These are phyloP conservation scores for Pulveroboletus sp. DNA, from an alignment of 768 basidiomycete species.

Conservation along the genomic window DNA sequence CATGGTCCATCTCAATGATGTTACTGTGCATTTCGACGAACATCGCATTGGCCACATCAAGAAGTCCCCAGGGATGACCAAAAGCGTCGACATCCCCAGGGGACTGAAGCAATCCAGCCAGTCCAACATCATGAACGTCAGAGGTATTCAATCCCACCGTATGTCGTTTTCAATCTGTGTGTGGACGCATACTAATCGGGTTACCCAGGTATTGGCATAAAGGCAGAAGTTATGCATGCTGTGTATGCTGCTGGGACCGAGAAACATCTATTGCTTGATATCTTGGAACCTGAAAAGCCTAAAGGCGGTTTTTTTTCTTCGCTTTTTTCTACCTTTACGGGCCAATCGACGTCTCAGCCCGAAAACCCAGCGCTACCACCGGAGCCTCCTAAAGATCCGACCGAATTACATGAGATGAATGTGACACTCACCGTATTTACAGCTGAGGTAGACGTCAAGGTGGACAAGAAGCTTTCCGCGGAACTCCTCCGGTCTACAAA, in stretches of 20 bases:
- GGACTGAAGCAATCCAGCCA: conserved; percentile 55
- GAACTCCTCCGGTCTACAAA: conserved; percentile 91
- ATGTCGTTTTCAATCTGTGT: conserved; percentile 21
- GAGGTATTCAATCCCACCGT: conserved; percentile 61
- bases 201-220: conserved; percentile 38
- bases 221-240: conserved; percentile 10
- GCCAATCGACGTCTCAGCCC: conserved; percentile 11
- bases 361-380: conserved; percentile 8
- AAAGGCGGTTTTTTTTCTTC: conserved; percentile 46
- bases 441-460: conserved; percentile 49
- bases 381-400: conserved; percentile 22
- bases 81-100: conserved; percentile 48
- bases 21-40: conserved; percentile 81
- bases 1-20: conserved; percentile 72
- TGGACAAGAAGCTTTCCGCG: conserved; percentile 59
- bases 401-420: conserved; percentile 19
- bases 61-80: conserved; percentile 56
- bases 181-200: not conserved
- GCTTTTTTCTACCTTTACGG: conserved; percentile 28
- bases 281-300: conserved; percentile 29
- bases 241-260: conserved; percentile 8
- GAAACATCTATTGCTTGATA: conserved; percentile 42
- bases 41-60: conserved; percentile 62
- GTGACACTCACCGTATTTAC: conserved; percentile 34
- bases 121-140: conserved; percentile 64